Conservation (phyloP, 2,329 filamentous ascomycete species). For the Verticillium dahliae region DNA sequence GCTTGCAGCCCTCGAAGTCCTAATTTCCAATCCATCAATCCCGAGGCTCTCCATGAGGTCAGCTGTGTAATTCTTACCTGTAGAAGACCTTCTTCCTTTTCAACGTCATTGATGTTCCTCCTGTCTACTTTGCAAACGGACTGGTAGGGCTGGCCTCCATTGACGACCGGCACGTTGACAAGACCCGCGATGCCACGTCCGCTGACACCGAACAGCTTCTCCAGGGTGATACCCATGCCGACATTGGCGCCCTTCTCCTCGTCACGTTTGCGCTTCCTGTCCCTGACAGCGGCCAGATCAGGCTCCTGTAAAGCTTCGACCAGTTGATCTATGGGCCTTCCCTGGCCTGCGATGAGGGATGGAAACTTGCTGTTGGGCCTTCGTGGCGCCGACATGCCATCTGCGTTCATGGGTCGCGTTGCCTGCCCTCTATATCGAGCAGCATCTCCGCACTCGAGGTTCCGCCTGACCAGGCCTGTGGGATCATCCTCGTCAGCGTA, state of each 20-base stretch:
- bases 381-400: background rate
- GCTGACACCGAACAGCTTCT: conserved; percentile 19
- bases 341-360: background rate
- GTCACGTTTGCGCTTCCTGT: background rate
- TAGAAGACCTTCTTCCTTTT: conserved; percentile 5
- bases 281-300: background rate
- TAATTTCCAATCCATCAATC: background rate
- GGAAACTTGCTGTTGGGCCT: background rate
- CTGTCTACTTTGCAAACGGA: background rate
- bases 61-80: background rate
- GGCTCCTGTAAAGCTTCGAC: background rate
- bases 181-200: conserved; percentile 18
- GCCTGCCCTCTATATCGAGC: background rate
- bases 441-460: background rate
- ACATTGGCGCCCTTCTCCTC: background rate
- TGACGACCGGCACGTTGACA: background rate
- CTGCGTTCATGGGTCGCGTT: background rate
- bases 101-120: background rate
- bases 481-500: background rate
- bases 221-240: conserved; percentile 17
- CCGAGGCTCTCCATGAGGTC: no score
- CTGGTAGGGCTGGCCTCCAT: background rate
- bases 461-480: background rate
- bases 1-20: background rate
- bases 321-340: background rate